A percentile compares a stretch with the other conserved stretches of the same genome.
Conservation (phyloP, 2,329 filamentous ascomycete species). For the Cytospora mali region DNA sequence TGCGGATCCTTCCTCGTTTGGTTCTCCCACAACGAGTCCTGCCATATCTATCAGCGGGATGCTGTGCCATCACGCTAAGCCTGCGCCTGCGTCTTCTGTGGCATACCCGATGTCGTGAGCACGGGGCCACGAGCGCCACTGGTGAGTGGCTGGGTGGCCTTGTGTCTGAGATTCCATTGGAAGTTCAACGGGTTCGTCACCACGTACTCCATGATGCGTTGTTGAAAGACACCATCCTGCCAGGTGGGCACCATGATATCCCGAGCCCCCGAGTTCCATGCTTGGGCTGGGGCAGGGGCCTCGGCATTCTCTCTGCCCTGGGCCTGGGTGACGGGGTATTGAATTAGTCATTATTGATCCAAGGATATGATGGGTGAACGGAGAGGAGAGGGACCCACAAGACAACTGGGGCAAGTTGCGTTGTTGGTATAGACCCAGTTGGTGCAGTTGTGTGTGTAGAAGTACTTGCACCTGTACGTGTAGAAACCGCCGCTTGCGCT, state of each 20-base stretch:
- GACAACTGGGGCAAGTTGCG: slow-evolving; percentile 48
- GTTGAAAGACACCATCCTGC: slow-evolving; percentile 49
- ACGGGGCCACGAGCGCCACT: slow-evolving; percentile 15
- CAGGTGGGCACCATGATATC: slow-evolving; percentile 51
- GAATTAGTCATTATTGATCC: not conserved
- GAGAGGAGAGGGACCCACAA: slow-evolving; percentile 40
- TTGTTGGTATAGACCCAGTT: slow-evolving; percentile 55
- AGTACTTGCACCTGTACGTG: slow-evolving; percentile 56
- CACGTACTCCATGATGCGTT: slow-evolving; percentile 51
- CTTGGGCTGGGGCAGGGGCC: slow-evolving; percentile 32
- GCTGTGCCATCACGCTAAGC: not conserved
- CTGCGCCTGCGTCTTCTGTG: not conserved
- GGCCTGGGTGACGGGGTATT: slow-evolving; percentile 40
- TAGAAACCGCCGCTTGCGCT: slow-evolving; percentile 48
- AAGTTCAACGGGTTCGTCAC: slow-evolving; percentile 41
- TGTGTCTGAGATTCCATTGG: slow-evolving; percentile 44
- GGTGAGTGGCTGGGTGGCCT: slow-evolving; percentile 26
- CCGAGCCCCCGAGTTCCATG: slow-evolving; percentile 36
- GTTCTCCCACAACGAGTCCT: not conserved
- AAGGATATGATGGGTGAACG: no score
- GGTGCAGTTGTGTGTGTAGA: slow-evolving; percentile 49
- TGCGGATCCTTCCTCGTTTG: not conserved
- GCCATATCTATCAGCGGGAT: not conserved
- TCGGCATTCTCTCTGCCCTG: slow-evolving; percentile 51
- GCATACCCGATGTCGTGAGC: not conserved